These are phyloP conservation scores for Saccharata proteae DNA, from an alignment of 2,329 filamentous ascomycete genomes.

Conservation along the genomic window DNA sequence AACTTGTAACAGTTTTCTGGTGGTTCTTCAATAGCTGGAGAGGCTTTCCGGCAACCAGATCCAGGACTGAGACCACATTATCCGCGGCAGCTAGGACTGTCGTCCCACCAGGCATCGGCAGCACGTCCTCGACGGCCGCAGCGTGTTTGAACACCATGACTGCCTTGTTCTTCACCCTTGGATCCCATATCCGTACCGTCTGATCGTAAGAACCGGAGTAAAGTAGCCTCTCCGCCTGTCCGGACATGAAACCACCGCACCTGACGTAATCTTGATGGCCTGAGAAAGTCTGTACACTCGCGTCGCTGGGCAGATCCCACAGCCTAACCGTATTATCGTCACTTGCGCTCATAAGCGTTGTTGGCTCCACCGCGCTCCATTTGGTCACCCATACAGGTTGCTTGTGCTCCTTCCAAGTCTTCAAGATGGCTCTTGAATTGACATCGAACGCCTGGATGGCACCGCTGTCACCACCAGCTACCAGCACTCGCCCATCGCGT, in stretches of 20 bases:
- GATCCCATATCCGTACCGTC: slow-evolving; percentile 89
- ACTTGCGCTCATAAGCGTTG: slow-evolving; percentile 74
- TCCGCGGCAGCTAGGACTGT: slow-evolving; percentile 75
- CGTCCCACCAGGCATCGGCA: slow-evolving; percentile 76
- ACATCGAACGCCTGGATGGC: slow-evolving; percentile 94
- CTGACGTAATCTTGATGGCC: slow-evolving; percentile 92
- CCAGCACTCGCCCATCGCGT: slow-evolving; percentile 75
- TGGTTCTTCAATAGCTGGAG: slow-evolving; percentile 82
- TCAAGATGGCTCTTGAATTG: slow-evolving; percentile 76
- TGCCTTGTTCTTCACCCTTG: slow-evolving; percentile 49
- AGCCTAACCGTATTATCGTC: slow-evolving; percentile 87
- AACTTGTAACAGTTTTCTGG: slow-evolving; percentile 90
- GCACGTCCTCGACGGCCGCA: slow-evolving; percentile 78
- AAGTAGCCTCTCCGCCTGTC: slow-evolving; percentile 56
- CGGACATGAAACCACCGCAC: slow-evolving; percentile 73
- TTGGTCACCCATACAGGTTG: slow-evolving; percentile 86
- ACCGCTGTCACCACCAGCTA: slow-evolving; percentile 84
- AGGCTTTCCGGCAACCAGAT: slow-evolving; percentile 82
- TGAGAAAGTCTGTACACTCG: slow-evolving; percentile 63
- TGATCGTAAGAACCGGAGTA: slow-evolving; percentile 91
- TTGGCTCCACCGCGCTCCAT: slow-evolving; percentile 84
- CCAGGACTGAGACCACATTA: slow-evolving; percentile 79
- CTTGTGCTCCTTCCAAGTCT: slow-evolving; percentile 90
- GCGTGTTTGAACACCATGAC: slow-evolving; percentile 93
- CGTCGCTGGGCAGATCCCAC: slow-evolving; percentile 82